These are phyloP conservation scores for Lagenidium giganteum DNA, from an alignment of 352 stramenopile species.

Conservation along the genomic window DNA sequence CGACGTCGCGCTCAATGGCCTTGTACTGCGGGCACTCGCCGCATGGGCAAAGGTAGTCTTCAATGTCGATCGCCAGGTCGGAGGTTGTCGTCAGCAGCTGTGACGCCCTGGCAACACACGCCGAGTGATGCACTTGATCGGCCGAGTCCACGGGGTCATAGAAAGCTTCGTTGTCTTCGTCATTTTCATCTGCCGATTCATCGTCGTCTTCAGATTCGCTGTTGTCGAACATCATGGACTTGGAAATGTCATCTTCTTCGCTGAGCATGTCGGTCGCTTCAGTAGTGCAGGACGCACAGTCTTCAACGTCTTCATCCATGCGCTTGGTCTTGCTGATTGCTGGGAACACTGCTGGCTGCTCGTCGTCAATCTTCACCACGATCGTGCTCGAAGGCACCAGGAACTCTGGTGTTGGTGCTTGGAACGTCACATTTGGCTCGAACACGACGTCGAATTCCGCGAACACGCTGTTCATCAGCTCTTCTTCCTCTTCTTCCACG, in stretches of 20 bases:
- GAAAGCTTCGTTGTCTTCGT: conserved; percentile 12
- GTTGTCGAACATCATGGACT: conserved; percentile 19
- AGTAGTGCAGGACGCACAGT: conserved; percentile 38
- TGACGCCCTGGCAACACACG: neutral
- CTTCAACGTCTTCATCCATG: conserved; percentile 16
- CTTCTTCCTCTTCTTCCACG: too few relatives aligned
- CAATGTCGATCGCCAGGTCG: conserved; percentile 29
- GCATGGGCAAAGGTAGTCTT: conserved; percentile 64
- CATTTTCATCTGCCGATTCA: conserved; percentile 16
- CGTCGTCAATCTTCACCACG: conserved; percentile 4
- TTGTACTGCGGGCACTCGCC: conserved; percentile 58
- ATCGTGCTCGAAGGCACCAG: conserved; percentile 6
- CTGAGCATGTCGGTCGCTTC: conserved; percentile 45
- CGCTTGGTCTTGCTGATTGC: conserved; percentile 3
- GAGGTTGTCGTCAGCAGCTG: conserved; percentile 14
- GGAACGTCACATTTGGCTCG: neutral
- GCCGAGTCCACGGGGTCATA: neutral
- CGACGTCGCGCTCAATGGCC: conserved; percentile 42
- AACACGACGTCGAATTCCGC: conserved; percentile 8
- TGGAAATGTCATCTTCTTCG: conserved; percentile 23
- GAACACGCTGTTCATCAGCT: too few relatives aligned
- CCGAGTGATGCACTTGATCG: conserved; percentile 8
- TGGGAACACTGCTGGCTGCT: neutral
- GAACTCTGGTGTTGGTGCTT: conserved; percentile 3
- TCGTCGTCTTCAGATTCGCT: conserved; percentile 17